Percentiles rank a stretch among this genome's conserved stretches.
phyloP scores from a whole-genome alignment of 208 protist species.

The Crithidia acanthocephali region DNA sequence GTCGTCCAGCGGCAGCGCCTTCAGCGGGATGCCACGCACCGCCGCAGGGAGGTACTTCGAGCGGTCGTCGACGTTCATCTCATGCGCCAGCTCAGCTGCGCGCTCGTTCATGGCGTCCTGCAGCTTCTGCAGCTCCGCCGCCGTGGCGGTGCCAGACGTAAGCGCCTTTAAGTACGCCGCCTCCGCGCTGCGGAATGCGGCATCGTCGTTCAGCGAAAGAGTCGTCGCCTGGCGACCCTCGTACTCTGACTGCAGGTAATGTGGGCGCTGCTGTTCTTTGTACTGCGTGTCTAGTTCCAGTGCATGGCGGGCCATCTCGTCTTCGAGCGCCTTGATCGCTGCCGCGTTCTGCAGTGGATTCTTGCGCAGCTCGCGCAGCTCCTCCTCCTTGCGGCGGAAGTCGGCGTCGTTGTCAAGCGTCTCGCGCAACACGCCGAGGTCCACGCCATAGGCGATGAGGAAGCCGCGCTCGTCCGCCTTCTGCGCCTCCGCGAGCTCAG shows the following conservation, averaged over 20 bases:
- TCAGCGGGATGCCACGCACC: constrained; percentile 46
- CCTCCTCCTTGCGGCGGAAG: constrained; percentile 32
- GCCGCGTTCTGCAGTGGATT: constrained; percentile 39
- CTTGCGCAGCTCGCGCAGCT: constrained; percentile 48
- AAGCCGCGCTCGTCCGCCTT: constrained; percentile 48
- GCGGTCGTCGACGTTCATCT: constrained; percentile 26
- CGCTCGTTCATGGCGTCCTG: constrained; percentile 38
- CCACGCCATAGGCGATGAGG: constrained; percentile 36
- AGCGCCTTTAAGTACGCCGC: constrained; percentile 35
- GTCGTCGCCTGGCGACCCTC: constrained; percentile 39
- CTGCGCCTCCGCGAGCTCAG: constrained; percentile 39
- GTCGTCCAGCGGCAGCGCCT: constrained; percentile 49
- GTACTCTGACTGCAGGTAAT: constrained; percentile 43
- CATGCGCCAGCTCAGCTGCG: constrained; percentile 31
- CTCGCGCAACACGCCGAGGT: constrained; percentile 12
- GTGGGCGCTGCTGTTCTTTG: constrained; percentile 21
- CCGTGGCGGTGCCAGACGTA: constrained; percentile 25
- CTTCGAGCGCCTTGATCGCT: constrained; percentile 42
- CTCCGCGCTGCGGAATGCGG: constrained; percentile 47
- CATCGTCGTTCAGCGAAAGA: constrained; percentile 51
- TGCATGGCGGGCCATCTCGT: constrained; percentile 40
- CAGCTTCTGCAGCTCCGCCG: constrained; percentile 34
- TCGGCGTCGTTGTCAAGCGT: constrained; percentile 41
- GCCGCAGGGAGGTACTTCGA: constrained; percentile 19
- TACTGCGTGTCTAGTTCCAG: constrained; percentile 16